Conservation (phyloP, 1,139 yeast species). For the Suhomyces anneliseae region DNA sequence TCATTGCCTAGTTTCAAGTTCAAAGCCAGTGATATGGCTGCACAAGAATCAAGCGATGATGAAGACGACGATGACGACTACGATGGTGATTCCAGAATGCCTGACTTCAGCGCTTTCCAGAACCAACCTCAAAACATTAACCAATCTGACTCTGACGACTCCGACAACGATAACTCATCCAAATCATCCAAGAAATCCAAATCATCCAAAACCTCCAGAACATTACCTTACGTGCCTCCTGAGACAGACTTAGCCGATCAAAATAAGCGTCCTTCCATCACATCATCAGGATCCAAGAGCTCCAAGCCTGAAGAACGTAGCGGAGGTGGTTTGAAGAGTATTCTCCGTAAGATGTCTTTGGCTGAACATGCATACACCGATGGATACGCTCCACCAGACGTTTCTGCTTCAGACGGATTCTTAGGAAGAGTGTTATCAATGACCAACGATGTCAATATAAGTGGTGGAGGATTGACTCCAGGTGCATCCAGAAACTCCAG, state of each 20-base stretch:
- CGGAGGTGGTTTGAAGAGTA: conserved; percentile 12
- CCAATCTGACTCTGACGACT: conserved; percentile 12
- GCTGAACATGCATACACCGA: conserved; percentile 32
- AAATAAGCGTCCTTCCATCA: conserved; percentile 10
- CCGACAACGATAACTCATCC: conserved; percentile 9
- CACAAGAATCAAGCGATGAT: conserved; percentile 6
- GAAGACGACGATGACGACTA: conserved; percentile 11
- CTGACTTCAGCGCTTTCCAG: conserved; percentile 5
- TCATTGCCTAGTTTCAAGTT: conserved; percentile 20
- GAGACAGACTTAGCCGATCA: conserved; percentile 27
- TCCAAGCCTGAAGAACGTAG: conserved; percentile 5
- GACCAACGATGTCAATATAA: conserved; percentile 24
- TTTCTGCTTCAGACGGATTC: conserved; percentile 37
- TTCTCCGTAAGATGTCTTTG: conserved; percentile 38
- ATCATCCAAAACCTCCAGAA: neutral
- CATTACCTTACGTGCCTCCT: neutral
- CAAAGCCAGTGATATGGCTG: conserved; percentile 8
- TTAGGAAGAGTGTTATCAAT: conserved; percentile 37
- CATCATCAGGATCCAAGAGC: conserved; percentile 6
- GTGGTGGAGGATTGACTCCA: conserved; percentile 48
- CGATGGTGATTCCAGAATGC: conserved; percentile 5
- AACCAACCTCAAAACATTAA: conserved; percentile 8
- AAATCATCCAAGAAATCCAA: conserved; percentile 4
- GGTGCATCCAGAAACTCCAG: conserved; percentile 33
- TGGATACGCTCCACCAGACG: conserved; percentile 14